A percentile compares a stretch with the other conserved stretches of the same genome.
phyloP scores from a whole-genome alignment of 164 flowering plant genomes.

The Protea cynaroides region DNA sequence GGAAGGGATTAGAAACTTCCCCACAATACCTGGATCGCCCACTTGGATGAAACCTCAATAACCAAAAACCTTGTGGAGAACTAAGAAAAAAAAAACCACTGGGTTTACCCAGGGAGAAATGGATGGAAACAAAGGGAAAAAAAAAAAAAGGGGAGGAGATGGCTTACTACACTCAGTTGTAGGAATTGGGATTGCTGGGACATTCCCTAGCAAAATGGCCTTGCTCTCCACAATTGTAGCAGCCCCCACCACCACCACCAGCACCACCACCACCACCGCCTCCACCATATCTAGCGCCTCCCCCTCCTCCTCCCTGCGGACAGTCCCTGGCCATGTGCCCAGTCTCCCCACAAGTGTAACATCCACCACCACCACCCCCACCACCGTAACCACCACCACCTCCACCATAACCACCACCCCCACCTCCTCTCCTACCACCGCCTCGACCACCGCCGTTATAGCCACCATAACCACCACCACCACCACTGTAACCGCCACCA shows the following conservation, averaged over 20 bases:
- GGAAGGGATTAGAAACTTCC: too few species aligned
- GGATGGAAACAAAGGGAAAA: too few species aligned
- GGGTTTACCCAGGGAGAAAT: too few species aligned
- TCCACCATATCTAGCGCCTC: too few species aligned
- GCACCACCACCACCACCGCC: conserved; percentile 15
- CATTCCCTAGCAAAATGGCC: conserved; percentile 49
- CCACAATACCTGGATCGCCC: too few species aligned
- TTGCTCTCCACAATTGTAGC: conserved; percentile 42
- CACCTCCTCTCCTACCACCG: conserved; percentile 33
- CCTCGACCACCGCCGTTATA: conserved; percentile 32
- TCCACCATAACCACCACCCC: conserved; percentile 24
- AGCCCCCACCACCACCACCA: conserved; percentile 16
- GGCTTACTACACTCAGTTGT: too few species aligned
- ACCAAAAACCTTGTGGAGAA: too few species aligned
- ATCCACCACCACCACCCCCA: background rate
- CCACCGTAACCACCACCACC: conserved; percentile 15
- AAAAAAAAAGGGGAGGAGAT: too few species aligned
- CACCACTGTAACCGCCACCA: conserved; percentile 24
- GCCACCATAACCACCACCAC: conserved; percentile 22
- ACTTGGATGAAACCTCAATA: too few species aligned
- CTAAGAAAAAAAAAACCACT: too few species aligned
- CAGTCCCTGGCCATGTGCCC: background rate
- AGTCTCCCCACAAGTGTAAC: conserved; percentile 28
- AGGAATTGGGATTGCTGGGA: conserved; percentile 2
- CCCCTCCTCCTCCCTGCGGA: conserved; percentile 15